These are phyloP conservation scores for Aquilaria yunnanensis DNA, from an alignment of 345 rosid genomes.

Conservation along the genomic window DNA sequence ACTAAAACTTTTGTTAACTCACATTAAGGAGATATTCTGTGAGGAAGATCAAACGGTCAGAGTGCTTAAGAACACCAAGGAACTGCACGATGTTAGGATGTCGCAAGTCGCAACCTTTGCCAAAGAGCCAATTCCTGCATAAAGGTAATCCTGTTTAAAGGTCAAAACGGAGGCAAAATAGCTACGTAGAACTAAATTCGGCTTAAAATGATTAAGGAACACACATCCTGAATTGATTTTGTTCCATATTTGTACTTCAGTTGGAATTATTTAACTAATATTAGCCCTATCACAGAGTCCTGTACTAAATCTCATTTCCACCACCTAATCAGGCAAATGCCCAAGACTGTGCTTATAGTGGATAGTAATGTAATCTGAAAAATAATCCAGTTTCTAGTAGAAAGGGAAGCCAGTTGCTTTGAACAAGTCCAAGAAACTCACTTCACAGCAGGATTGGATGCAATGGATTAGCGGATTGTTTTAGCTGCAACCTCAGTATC, in stretches of 20 bases:
- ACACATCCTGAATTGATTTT: too few relatives aligned
- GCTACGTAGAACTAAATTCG: not conserved
- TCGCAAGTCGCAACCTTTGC: conserved; percentile 38
- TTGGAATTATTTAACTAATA: not conserved
- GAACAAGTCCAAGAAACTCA: conserved; percentile 20
- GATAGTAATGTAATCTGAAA: not conserved
- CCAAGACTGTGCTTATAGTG: too few relatives aligned
- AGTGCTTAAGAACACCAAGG: conserved; percentile 56
- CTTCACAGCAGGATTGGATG: conserved; percentile 57
- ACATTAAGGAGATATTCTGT: conserved; percentile 60
- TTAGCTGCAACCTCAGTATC: conserved; percentile 67
- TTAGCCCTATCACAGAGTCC: not conserved
- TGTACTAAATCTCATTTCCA: too few relatives aligned
- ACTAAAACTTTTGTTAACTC: conserved; percentile 9
- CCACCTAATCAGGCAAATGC: too few relatives aligned
- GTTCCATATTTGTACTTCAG: not conserved
- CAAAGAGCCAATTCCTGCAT: conserved; percentile 55
- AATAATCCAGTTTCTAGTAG: not conserved
- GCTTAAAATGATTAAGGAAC: not conserved
- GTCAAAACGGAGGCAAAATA: conserved; percentile 6
- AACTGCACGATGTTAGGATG: conserved; percentile 73
- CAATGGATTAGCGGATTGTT: conserved; percentile 59
- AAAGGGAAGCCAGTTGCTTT: not conserved
- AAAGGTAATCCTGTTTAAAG: conserved; percentile 31
- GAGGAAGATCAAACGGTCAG: conserved; percentile 52